Evolutionary conservation across 805 yeast species (phyloP), one percentile per base, ranked within the genome.

Genomic region (Crinitomyces ghanaensis): DNA sequence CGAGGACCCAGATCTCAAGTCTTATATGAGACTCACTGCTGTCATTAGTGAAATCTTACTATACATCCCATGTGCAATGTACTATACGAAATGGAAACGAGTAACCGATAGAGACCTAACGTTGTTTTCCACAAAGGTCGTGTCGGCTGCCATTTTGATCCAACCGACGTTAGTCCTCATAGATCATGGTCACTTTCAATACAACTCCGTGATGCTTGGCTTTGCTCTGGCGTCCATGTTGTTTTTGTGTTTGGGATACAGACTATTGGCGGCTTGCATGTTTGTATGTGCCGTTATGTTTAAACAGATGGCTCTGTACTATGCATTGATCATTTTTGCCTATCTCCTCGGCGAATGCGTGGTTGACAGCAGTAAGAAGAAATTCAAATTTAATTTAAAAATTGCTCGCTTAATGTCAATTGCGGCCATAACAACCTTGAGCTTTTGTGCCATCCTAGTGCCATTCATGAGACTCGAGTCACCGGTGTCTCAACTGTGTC

Each of bases 141-240:
- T 80, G 11, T 72, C 84, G 0, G 77, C 84, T 2, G 74, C 85
- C 12, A 74, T 91, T n/a, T 53, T 91, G 21, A 73, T 77, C 51
- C 93, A 83, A 54, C 96, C 98, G 0, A 66, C 81, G 2, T 62
- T 88, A 39, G 67, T 81, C 28, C 64, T 91, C 37, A 75, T 91
- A 30, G 99, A 91, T 53, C 96, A 91, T 56, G 98, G 98, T 5
- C 98, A 91, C 58, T 91, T 91, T 60, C 98, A 93, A 59, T 88
- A 74, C 58, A 93, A 91, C 49, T 72, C 85, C 0, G 93, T 91
- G 17, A 88, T 91, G 97, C 68, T 91, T 22, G 98, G 98, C 0
- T 62, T 88, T 12, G 67, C 88, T 4, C 62, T 84, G 18, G 60
- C 74, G 34, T 67, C 93, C 0, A 59, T 91, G 27, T 71, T 70